Evolutionary conservation across 2,329 filamentous ascomycete species (phyloP), one percentile per base, ranked within the genome.

Genomic region (Graphium sp.): DNA sequence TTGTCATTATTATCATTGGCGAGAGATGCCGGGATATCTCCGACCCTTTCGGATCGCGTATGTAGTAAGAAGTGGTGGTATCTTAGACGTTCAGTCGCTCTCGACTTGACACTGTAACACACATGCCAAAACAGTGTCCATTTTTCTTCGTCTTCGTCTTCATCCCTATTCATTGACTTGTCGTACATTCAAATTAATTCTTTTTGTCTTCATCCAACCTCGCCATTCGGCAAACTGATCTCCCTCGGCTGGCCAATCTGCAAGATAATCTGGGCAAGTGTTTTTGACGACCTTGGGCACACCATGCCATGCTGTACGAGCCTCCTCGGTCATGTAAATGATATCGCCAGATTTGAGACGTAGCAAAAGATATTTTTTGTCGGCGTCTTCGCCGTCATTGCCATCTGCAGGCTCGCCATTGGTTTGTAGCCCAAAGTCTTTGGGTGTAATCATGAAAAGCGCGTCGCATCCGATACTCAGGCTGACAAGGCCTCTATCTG

Each of bases 281-380:
- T 57, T 68, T 26, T 71, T 65, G 20, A 94, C 45, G 9, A 95
- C 76, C 47, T 85, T 89, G 5, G 89, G 85, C 9, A 95, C 84
- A 9, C 81, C 85, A 53, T 95, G 89, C 87, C 87, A 95, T 3
- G 87, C 85, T 51, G 83, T 92, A 24, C 89, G 64, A 4, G 81
- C 77, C 33, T 72, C 61, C 13, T 77, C 67, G 28, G 70, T 74
- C 87, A 98, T 95, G 44, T 91, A 84, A 1, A 95, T 71, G 1
- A 74, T 83, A 54, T 94, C 87, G 0, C 89, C 87, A 1, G 83
- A 92, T 15, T 74, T 64, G 21, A 95, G 57, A 14, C 77, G 62
- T 20, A 92, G 45, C 3, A 74, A 52, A 5, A 78, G 44, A 34
- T 65, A 66, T 15, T 55, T 52, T 38, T 65, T 67, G 5, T 48